Conservation (phyloP, 2,329 filamentous ascomycete genomes). For the Nigrograna mackinnonii region DNA sequence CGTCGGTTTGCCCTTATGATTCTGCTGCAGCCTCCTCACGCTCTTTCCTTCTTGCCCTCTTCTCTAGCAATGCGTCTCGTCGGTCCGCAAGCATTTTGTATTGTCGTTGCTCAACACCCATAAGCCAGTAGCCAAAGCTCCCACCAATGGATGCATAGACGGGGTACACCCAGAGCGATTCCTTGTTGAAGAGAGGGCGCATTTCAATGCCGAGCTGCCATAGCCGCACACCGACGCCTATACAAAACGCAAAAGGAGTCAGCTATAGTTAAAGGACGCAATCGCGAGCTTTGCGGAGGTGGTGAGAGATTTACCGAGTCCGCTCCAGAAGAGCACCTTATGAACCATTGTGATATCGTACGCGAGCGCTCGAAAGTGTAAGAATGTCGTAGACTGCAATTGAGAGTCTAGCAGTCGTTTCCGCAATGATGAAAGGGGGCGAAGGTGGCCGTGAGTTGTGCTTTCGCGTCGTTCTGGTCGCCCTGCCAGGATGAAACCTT, state of each 20-base stretch:
- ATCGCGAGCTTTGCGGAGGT: constrained; percentile 8
- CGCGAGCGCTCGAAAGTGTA: too few species aligned
- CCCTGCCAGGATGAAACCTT: constrained; percentile 19
- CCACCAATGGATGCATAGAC: constrained; percentile 83
- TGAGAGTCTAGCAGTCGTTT: too few species aligned
- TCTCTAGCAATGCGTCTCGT: constrained; percentile 82
- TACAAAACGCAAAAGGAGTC: constrained; percentile 19
- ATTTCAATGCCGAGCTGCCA: constrained; percentile 99
- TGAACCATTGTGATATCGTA: constrained; percentile 53
- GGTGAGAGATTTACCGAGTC: constrained; percentile 74
- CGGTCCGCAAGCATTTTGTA: constrained; percentile 75
- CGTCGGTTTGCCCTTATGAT: constrained; percentile 17
- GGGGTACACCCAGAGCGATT: constrained; percentile 89
- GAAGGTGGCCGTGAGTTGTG: constrained; percentile 16
- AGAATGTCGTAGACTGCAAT: too few species aligned
- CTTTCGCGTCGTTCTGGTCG: constrained; percentile 24
- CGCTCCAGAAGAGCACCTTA: constrained; percentile 79
- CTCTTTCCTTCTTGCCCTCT: constrained; percentile 78
- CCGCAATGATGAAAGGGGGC: constrained; percentile 15
- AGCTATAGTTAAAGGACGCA: constrained; percentile 17
- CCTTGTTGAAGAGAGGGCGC: constrained; percentile 87
- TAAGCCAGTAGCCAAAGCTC: constrained; percentile 96
- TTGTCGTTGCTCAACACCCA: constrained; percentile 85
- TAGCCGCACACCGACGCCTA: constrained; percentile 87
- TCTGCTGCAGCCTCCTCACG: constrained; percentile 53